Percentiles rank a stretch among this genome's conserved stretches.
Conservation (phyloP, 345 rosid genomes). For the Ceriops tagal region DNA sequence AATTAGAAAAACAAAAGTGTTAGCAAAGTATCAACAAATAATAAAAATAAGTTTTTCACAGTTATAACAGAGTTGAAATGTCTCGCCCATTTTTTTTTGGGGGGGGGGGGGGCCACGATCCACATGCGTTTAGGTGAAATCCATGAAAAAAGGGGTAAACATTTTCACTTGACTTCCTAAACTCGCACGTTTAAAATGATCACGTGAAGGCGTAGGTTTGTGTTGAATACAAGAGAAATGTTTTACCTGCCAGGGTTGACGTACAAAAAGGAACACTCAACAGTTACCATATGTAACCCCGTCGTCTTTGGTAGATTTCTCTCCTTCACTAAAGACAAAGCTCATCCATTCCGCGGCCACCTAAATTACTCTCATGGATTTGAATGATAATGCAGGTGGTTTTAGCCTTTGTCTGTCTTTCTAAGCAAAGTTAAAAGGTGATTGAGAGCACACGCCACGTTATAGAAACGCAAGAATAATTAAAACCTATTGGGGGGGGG, state of each 20-base stretch:
- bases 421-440: slow-evolving; percentile 36
- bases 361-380: slow-evolving; percentile 13
- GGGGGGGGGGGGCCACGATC: not conserved
- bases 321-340: slow-evolving; percentile 2
- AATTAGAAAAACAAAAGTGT: too few species aligned
- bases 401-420: slow-evolving; percentile 9
- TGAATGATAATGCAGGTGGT: not conserved
- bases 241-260: slow-evolving; percentile 15
- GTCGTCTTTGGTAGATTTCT: not conserved
- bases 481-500: not conserved
- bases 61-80: not conserved
- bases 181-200: not conserved
- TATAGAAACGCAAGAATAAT: not conserved
- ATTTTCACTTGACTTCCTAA: not conserved
- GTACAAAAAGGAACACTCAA: not conserved
- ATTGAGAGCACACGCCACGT: slow-evolving; percentile 33
- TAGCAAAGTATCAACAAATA: too few species aligned
- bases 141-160: not conserved
- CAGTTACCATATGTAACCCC: not conserved
- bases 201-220: too few species aligned
- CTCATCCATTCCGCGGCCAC: slow-evolving; percentile 28
- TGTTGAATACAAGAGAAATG: not conserved
- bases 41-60: too few species aligned
- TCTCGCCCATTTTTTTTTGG: not conserved
- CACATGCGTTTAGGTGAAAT: not conserved